These are phyloP conservation scores for Pichia kluyveri DNA, from an alignment of 805 yeast species.

Conservation along the genomic window DNA sequence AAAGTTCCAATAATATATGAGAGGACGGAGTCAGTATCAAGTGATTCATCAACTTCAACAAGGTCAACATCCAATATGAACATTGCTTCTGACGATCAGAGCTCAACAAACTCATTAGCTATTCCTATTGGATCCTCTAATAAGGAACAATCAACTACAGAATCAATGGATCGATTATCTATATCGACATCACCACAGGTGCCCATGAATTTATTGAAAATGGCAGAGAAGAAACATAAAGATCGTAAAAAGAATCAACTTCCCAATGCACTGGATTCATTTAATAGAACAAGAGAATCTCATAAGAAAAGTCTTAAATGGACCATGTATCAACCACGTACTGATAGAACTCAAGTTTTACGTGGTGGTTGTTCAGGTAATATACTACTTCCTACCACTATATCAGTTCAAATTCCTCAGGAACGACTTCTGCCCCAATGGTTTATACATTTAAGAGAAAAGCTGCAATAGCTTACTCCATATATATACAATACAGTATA, in stretches of 20 bases:
- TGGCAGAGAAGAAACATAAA: constrained; percentile 35
- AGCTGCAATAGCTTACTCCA: not conserved
- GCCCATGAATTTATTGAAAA: constrained; percentile 47
- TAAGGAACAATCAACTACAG: not conserved
- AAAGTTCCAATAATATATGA: not conserved
- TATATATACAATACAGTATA: too few relatives aligned
- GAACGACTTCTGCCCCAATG: not conserved
- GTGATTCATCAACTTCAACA: too few relatives aligned
- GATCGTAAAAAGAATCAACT: not conserved
- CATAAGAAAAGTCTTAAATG: not conserved
- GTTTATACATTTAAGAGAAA: not conserved
- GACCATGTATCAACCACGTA: not conserved
- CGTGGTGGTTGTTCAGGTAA: not conserved
- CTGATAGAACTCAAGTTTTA: not conserved
- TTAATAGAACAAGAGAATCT: not conserved
- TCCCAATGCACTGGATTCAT: not conserved
- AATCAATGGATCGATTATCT: constrained; percentile 26
- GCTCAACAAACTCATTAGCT: not conserved
- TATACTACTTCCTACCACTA: not conserved
- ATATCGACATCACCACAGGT: constrained; percentile 62
- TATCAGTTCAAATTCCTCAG: not conserved
- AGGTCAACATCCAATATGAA: too few relatives aligned
- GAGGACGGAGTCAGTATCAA: not conserved
- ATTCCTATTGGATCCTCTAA: not conserved
- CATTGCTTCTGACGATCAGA: too few relatives aligned